Percentiles rank a stretch among this genome's conserved stretches.
phyloP scores from a whole-genome alignment of 805 yeast genomes.

The Lachancea meyersii region DNA sequence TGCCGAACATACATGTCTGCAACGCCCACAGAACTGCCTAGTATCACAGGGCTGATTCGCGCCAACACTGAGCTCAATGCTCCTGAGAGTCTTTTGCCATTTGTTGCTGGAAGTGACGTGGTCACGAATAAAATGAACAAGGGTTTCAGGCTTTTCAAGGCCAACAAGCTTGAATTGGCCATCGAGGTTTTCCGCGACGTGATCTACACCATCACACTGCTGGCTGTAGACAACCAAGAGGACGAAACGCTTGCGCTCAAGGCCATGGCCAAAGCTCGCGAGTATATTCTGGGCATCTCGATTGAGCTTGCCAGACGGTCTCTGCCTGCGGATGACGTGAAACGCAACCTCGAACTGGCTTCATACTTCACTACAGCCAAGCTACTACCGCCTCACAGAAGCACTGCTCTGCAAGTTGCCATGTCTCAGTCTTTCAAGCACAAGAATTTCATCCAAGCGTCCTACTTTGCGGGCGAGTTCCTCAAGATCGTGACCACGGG shows the following conservation, averaged over 20 bases:
- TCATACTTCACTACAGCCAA: slow-evolving; percentile 88
- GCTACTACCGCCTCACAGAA: slow-evolving; percentile 74
- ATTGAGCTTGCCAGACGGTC: slow-evolving; percentile 87
- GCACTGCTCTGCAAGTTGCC: slow-evolving; percentile 89
- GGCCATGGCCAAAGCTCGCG: slow-evolving; percentile 68
- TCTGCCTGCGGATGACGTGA: slow-evolving; percentile 60
- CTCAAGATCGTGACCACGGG: slow-evolving; percentile 65
- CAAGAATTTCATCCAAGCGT: slow-evolving; percentile 82
- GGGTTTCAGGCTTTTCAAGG: slow-evolving; percentile 79
- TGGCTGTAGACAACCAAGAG: slow-evolving; percentile 65
- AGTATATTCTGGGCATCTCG: slow-evolving; percentile 86
- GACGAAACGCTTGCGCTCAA: slow-evolving; percentile 73
- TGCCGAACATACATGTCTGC: slow-evolving; percentile 72
- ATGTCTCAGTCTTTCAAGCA: slow-evolving; percentile 86
- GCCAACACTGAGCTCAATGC: slow-evolving; percentile 52
- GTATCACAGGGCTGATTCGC: slow-evolving; percentile 63
- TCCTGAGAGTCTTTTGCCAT: slow-evolving; percentile 50
- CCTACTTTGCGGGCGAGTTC: slow-evolving; percentile 82
- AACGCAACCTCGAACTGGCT: slow-evolving; percentile 89
- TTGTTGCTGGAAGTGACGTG: slow-evolving; percentile 63
- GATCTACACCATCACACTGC: slow-evolving; percentile 65
- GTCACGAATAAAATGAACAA: slow-evolving; percentile 54
- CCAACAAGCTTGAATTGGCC: slow-evolving; percentile 77
- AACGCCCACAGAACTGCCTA: slow-evolving; percentile 59
- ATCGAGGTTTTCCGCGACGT: slow-evolving; percentile 72